Base-by-base conservation (phyloP, 306 rosid species). In the Myrica gale region DNA sequence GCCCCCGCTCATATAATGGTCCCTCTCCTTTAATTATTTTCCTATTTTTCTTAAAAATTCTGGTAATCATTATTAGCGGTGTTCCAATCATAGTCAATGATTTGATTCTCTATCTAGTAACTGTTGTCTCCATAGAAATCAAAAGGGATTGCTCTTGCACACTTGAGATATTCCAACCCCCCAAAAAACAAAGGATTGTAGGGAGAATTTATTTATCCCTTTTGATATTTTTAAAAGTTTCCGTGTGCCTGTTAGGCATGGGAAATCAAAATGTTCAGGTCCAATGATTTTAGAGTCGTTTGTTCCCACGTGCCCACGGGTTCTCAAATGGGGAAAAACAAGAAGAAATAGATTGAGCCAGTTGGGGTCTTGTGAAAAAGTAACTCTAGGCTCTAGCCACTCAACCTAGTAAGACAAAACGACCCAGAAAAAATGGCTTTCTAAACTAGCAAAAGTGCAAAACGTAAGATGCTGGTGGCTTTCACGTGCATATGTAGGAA, bases 241-340 rank as follows among this genome's bases (percentile, higher is more conserved):
- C 68, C 60, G 39, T 68, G 8, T 72, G 9, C 52, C 39, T 37
- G 66, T 70, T 47, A 75, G 76, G 81, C 73, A 70, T 77, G 85
- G 78, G 72, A 70, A 80, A n/a, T n/a, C n/a, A n/a, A n/a, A n/a
- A 78, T 39, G 71, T 75, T 74, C 82, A 46, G 89, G 88, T 86
- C 84, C 76, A 79, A 88, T 67, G 15, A 79, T 77, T 77, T 75
- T 2, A 74, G 79, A 77, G 82, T 81, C 13, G 82, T 80, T 85
- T 77, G 87, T 78, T 84, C 74, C 78, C 74, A 83, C 90, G 70
- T 87, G 90, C 90, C 81, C 90, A 86, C 89, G 87, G 79, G 74
- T 85, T 76, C 80, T 50, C 69, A 55, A 58, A 46, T 72, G 42
- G 53, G 37, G 37, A 32, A 32, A 32, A 32, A 32, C 37, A 32